phyloP scores from a whole-genome alignment of 495 filamentous ascomycete species.

The Lasiosphaeris hirsuta region DNA sequence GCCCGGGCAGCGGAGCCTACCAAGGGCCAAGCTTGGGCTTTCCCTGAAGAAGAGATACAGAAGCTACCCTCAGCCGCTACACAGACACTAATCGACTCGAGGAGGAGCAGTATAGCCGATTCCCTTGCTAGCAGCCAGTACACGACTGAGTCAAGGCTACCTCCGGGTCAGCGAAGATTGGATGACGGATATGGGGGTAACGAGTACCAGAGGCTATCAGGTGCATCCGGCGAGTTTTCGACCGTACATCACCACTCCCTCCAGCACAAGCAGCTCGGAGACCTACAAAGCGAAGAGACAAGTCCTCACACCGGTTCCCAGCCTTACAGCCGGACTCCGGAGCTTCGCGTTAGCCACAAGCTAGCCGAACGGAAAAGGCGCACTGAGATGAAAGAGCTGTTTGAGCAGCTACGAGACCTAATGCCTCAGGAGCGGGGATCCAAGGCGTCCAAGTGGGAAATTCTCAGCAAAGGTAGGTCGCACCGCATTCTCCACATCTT shows the following conservation, averaged over 20 bases:
- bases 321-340: conserved; percentile 91
- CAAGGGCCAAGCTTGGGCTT: conserved; percentile 78
- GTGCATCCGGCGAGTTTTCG: conserved; percentile 34
- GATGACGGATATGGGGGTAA: conserved; percentile 47
- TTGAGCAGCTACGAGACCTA: conserved; percentile 77
- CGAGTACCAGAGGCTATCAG: conserved; percentile 31
- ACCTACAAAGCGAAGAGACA: conserved; percentile 58
- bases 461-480: conserved; percentile 80
- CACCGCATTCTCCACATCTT: background rate
- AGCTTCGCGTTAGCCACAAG: conserved; percentile 93
- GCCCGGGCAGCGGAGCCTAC: conserved; percentile 78
- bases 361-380: conserved; percentile 92
- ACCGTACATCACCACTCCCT: conserved; percentile 69
- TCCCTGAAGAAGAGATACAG: conserved; percentile 69
- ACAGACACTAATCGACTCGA: conserved; percentile 59
- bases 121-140: conserved; percentile 72
- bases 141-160: conserved; percentile 65
- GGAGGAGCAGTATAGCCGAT: conserved; percentile 69
- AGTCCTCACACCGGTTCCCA: conserved; percentile 56
- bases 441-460: conserved; percentile 99
- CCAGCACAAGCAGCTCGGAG: conserved; percentile 69
- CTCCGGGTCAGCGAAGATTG: conserved; percentile 65
- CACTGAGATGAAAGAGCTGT: conserved; percentile 97
- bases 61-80: conserved; percentile 41
- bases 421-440: conserved; percentile 83